These are phyloP conservation scores for Colletotrichum salicis DNA, from an alignment of 2,329 filamentous ascomycete genomes.

Conservation along the genomic window DNA sequence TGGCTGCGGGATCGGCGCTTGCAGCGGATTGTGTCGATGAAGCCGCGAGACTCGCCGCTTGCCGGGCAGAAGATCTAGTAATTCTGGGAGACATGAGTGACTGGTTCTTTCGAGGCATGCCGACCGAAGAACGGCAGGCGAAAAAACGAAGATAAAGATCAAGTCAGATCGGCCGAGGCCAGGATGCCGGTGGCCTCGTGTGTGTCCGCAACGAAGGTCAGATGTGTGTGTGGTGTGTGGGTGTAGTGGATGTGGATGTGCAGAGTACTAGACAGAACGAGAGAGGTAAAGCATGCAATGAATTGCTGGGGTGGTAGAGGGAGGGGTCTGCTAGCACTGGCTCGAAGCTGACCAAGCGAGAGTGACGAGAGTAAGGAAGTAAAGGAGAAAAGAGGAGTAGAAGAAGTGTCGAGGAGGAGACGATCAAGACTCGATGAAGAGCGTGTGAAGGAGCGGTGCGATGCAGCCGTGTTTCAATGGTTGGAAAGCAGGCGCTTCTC, in stretches of 20 bases:
- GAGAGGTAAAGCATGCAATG: constrained; percentile 14
- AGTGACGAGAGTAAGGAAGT: not conserved
- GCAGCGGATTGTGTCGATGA: constrained; percentile 55
- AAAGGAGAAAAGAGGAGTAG: not conserved
- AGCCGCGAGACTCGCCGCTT: constrained; percentile 75
- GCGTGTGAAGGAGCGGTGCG: constrained; percentile 19
- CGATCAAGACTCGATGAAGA: constrained; percentile 11
- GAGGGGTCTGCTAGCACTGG: constrained; percentile 16
- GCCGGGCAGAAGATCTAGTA: constrained; percentile 93
- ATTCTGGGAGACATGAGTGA: constrained; percentile 96
- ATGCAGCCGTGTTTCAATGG: constrained; percentile 30
- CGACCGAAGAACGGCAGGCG: constrained; percentile 15
- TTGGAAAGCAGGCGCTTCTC: constrained; percentile 24
- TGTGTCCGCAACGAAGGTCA: constrained; percentile 21
- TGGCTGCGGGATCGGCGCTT: constrained; percentile 51
- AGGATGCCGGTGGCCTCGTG: constrained; percentile 21
- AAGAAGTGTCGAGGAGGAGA: constrained; percentile 10
- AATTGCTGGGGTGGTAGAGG: constrained; percentile 18
- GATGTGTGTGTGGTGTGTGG: constrained; percentile 6
- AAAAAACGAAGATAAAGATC: constrained; percentile 28
- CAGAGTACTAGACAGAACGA: constrained; percentile 29
- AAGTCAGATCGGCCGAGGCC: constrained; percentile 19
- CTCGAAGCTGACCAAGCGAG: constrained; percentile 12
- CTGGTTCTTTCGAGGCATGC: constrained; percentile 40
- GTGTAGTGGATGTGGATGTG: constrained; percentile 31